Base-by-base conservation (phyloP, 2,329 filamentous ascomycete species). In the Aspergillus sp. region DNA sequence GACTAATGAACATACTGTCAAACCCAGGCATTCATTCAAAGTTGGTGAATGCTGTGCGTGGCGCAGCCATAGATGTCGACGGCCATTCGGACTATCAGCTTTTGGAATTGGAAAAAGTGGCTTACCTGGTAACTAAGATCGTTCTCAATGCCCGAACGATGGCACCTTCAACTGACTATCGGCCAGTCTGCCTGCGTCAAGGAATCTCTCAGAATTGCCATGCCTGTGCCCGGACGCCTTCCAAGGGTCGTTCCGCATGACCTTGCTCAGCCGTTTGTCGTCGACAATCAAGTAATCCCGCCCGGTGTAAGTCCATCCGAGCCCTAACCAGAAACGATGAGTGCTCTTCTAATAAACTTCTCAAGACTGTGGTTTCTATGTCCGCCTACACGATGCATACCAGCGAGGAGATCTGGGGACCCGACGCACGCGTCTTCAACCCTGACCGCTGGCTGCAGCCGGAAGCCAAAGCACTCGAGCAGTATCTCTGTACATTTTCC, bases 131-230 rank as follows among this genome's bases (percentile, higher is more conserved):
- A 55, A 24, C 6, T 39, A 4, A 24, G 24, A 0, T 24, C 24
- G 5, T 24, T 24, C 24, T 24, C 5, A 24, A 24, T 24, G 4
- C 24, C 24, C 24, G 24, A 24, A 24, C 6, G 24, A 24, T 24
- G 5, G 24, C 24, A 24, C 24, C 5, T 24, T 24, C 24, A 24
- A 24, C 24, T 24, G 24, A 24, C 24, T 24, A 24, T 24, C 5
- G 24, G 24, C 24, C 24, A 24, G 24, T 24, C 24, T 24, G 59
- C 56, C 26, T 59, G 56, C 14, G 54, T 62, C 16, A 62, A 62
- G 20, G 59, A 62, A 49, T 53, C 59, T 6, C 39, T 62, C n/a
- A 31, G 59, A 14, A n/a, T 59, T 16, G 54, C 47, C 14, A 56
- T 53, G 36, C 32, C 53, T 12, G 59, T 62, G 6, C 53, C 59